These are phyloP conservation scores for Fusarium sp. DNA, from an alignment of 2,329 filamentous ascomycete species.

Conservation along the genomic window DNA sequence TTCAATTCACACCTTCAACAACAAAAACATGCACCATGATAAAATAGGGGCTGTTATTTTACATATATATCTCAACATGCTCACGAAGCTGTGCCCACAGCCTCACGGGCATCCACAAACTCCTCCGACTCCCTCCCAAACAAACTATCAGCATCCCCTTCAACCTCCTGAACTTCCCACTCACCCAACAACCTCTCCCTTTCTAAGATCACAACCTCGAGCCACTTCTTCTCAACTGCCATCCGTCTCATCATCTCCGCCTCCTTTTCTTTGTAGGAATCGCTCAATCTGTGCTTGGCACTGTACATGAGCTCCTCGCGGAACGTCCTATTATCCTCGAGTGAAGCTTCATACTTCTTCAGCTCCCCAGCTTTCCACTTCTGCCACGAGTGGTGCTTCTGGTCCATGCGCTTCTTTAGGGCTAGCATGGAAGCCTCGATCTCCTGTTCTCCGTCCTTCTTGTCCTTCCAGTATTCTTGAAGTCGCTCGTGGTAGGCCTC, in stretches of 20 bases:
- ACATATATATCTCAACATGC: background rate
- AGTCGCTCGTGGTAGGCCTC: slow-evolving; percentile 57
- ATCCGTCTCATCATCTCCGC: slow-evolving; percentile 50
- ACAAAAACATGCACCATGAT: background rate
- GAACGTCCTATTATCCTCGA: slow-evolving; percentile 55
- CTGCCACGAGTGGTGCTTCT: slow-evolving; percentile 54
- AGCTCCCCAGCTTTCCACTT: slow-evolving; percentile 56
- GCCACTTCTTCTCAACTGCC: slow-evolving; percentile 61
- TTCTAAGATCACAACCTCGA: slow-evolving; percentile 58
- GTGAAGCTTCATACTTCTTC: slow-evolving; percentile 47
- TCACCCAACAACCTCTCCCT: slow-evolving; percentile 56
- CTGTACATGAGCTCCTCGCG: slow-evolving; percentile 58
- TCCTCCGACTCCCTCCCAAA: slow-evolving; percentile 40
- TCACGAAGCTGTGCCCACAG: background rate
- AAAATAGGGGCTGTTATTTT: background rate
- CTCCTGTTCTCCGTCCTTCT: slow-evolving; percentile 47
- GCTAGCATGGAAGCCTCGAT: slow-evolving; percentile 49
- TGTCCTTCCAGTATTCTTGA: slow-evolving; percentile 52
- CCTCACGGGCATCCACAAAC: slow-evolving; percentile 17
- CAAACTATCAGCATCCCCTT: slow-evolving; percentile 53
- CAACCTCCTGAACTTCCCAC: slow-evolving; percentile 57
- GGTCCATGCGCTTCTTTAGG: slow-evolving; percentile 56
- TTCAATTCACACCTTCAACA: background rate
- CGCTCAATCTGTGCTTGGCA: slow-evolving; percentile 48
- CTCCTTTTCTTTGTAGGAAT: slow-evolving; percentile 45